A percentile compares a stretch with the other conserved stretches of the same genome.
Evolutionary conservation across 257 asterid genomes (phyloP).

Genomic region (Solanum bulbocastanum): DNA sequence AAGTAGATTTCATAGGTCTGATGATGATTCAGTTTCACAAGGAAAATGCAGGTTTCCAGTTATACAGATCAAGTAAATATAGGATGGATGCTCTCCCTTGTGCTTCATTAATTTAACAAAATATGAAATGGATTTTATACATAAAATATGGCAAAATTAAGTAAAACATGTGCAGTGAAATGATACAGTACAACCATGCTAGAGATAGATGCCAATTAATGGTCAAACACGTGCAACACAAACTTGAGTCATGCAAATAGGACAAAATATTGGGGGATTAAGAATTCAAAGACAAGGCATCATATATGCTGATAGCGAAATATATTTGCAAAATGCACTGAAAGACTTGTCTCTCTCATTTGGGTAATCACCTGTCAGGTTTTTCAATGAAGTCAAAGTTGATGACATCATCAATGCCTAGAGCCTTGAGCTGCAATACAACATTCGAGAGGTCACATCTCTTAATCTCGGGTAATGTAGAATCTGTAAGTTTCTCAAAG

Average conservation of each 20-base stretch:
- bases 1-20: neutral
- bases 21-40: neutral
- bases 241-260: neutral
- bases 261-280: neutral
- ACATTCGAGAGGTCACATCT: conserved; percentile 89
- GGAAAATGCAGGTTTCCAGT: neutral
- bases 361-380: conserved; percentile 60
- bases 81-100: neutral
- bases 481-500: conserved; percentile 71
- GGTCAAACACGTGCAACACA: neutral
- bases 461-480: conserved; percentile 83
- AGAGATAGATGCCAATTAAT: neutral
- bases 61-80: neutral
- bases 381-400: conserved; percentile 89
- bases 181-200: neutral
- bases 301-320: neutral
- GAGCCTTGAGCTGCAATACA: conserved; percentile 93
- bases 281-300: neutral
- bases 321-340: neutral
- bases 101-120: neutral
- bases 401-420: conserved; percentile 71
- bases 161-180: neutral
- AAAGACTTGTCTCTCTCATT: neutral
- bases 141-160: neutral
- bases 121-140: neutral